These are phyloP conservation scores for Fonsecaea monophora DNA, from an alignment of 2,329 filamentous ascomycete species.

Conservation along the genomic window DNA sequence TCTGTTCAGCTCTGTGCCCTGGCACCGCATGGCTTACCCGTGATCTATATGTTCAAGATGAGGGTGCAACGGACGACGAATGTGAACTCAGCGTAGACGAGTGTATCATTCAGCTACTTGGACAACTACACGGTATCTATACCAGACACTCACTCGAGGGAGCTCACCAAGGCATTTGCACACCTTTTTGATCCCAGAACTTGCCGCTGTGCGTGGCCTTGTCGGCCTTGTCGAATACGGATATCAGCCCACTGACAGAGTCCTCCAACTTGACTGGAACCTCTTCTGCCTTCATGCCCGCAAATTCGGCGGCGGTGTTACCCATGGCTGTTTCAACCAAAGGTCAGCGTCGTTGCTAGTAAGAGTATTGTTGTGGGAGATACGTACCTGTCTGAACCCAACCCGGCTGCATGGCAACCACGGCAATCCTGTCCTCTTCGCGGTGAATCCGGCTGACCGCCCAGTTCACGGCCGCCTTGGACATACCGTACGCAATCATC, in stretches of 20 bases:
- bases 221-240: slow-evolving; percentile 30
- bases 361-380: background rate
- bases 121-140: background rate
- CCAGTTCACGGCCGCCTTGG: slow-evolving; percentile 40
- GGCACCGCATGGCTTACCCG: too few relatives aligned
- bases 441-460: slow-evolving; percentile 38
- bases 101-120: background rate
- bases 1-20: too few relatives aligned
- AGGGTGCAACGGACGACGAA: too few relatives aligned
- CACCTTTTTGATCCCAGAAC: slow-evolving; percentile 31
- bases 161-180: slow-evolving; percentile 28
- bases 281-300: slow-evolving; percentile 24
- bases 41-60: too few relatives aligned
- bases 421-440: slow-evolving; percentile 39
- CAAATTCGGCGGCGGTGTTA: slow-evolving; percentile 17
- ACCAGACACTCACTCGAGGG: too few relatives aligned
- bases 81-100: background rate
- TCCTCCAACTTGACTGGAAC: slow-evolving; percentile 30
- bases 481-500: slow-evolving; percentile 40
- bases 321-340: slow-evolving; percentile 42
- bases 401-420: slow-evolving; percentile 45
- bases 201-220: slow-evolving; percentile 31
- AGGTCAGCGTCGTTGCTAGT: slow-evolving; percentile 5
- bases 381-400: slow-evolving; percentile 42
- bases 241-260: slow-evolving; percentile 30